phyloP scores from a whole-genome alignment of 2,329 filamentous ascomycete genomes.

The Blumeriella jaapii region DNA sequence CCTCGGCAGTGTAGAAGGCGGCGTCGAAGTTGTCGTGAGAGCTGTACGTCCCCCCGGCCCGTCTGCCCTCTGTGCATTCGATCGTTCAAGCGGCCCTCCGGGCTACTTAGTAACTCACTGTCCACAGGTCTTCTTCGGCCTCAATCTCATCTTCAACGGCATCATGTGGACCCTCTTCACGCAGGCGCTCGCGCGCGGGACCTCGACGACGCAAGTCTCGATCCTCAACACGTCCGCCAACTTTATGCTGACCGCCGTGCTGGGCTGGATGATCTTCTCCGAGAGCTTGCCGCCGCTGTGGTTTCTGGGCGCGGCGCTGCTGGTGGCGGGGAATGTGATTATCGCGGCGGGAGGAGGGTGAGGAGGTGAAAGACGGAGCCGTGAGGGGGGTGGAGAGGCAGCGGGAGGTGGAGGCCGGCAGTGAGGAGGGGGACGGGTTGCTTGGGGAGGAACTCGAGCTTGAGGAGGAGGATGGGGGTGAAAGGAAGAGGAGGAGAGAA shows the following conservation, averaged over 20 bases:
- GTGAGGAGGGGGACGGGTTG: conserved; percentile 19
- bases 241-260: conserved; percentile 65
- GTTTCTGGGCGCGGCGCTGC: conserved; percentile 62
- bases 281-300: conserved; percentile 62
- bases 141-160: conserved; percentile 35
- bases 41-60: conserved; percentile 31
- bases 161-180: conserved; percentile 78
- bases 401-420: conserved; percentile 9
- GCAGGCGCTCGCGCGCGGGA: conserved; percentile 59
- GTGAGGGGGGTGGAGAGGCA: conserved; percentile 7
- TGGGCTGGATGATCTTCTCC: conserved; percentile 59
- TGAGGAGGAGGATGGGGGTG: conserved; percentile 19
- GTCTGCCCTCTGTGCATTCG: background rate
- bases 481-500: conserved; percentile 24
- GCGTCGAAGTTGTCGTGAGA: conserved; percentile 38
- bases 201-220: conserved; percentile 67
- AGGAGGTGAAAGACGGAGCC: conserved; percentile 11
- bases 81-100: background rate
- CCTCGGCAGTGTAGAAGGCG: conserved; percentile 33
- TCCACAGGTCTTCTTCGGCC: conserved; percentile 49
- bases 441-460: conserved; percentile 14
- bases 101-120: background rate
- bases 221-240: conserved; percentile 77
- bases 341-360: conserved; percentile 55
- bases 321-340: conserved; percentile 68